phyloP scores from a whole-genome alignment of 441 rosid genomes.

The Mallotus japonicus region DNA sequence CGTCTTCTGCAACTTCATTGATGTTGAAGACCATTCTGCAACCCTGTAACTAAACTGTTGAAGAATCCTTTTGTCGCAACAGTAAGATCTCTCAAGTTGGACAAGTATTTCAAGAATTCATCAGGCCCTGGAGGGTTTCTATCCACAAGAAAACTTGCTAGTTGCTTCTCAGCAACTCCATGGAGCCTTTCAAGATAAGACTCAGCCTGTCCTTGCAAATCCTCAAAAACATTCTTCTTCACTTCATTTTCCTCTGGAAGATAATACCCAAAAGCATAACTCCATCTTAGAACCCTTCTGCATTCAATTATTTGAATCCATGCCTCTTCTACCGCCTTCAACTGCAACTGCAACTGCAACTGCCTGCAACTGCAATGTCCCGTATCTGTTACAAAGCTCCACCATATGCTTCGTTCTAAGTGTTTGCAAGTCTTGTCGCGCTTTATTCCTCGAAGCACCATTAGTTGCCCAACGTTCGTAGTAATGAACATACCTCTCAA shows the following conservation, averaged over 20 bases:
- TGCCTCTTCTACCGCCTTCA: conserved; percentile 34
- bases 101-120: conserved; percentile 28
- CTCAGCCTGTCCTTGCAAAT: conserved; percentile 31
- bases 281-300: conserved; percentile 18
- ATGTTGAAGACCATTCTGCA: conserved; percentile 5
- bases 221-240: conserved; percentile 68
- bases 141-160: conserved; percentile 14
- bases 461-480: not conserved
- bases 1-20: too few relatives aligned
- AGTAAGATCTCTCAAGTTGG: conserved; percentile 31
- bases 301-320: conserved; percentile 85
- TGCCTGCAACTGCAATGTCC: too few relatives aligned
- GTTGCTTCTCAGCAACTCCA: conserved; percentile 33
- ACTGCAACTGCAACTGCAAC: conserved; percentile 15
- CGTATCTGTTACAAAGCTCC: conserved; percentile 23
- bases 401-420: not conserved
- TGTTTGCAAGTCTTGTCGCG: not conserved
- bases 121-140: conserved; percentile 1
- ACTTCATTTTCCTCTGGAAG: conserved; percentile 58
- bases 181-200: conserved; percentile 38
- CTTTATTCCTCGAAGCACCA: too few relatives aligned
- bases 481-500: too few relatives aligned
- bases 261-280: conserved; percentile 75
- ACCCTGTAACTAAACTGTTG: not conserved
- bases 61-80: conserved; percentile 7